A percentile compares a stretch with the other conserved stretches of the same genome.
These are phyloP conservation scores for Citrus medica DNA, from an alignment of 345 rosid species.

Conservation along the genomic window DNA sequence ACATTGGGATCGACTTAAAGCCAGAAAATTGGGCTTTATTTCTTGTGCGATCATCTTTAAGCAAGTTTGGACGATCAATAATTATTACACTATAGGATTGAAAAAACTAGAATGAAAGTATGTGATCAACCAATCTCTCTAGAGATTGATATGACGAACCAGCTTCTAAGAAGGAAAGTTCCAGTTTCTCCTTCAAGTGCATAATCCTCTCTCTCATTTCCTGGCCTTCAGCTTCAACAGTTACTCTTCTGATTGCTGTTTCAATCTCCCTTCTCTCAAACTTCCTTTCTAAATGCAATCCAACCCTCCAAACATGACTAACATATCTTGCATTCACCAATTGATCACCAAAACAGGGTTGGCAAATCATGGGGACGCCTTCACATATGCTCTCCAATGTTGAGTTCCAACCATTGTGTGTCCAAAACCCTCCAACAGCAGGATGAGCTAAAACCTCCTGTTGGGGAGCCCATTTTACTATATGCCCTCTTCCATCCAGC, in stretches of 20 bases:
- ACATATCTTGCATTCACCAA: conserved; percentile 44
- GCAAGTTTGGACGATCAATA: not conserved
- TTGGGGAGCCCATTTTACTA: conserved; percentile 77
- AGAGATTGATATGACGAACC: conserved; percentile 40
- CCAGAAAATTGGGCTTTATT: not conserved
- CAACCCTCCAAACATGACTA: conserved; percentile 52
- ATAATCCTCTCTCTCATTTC: conserved; percentile 31
- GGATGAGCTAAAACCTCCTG: conserved; percentile 50
- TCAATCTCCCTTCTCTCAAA: conserved; percentile 40
- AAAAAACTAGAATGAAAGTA: conserved; percentile 23
- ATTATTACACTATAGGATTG: not conserved
- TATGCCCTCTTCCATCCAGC: conserved; percentile 34
- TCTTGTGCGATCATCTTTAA: not conserved
- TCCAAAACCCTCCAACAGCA: conserved; percentile 59
- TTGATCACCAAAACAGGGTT: conserved; percentile 65
- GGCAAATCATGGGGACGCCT: conserved; percentile 78
- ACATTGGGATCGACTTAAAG: no score
- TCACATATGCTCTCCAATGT: conserved; percentile 57
- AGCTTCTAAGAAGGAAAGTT: conserved; percentile 26
- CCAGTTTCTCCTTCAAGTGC: conserved; percentile 33
- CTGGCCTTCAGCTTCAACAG: conserved; percentile 35
- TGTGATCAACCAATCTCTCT: conserved; percentile 32
- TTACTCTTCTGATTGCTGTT: conserved; percentile 26
- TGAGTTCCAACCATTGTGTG: conserved; percentile 76
- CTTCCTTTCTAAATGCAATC: conserved; percentile 36